phyloP scores from a whole-genome alignment of 495 filamentous ascomycete species.

The Bathelium albidoporum region DNA sequence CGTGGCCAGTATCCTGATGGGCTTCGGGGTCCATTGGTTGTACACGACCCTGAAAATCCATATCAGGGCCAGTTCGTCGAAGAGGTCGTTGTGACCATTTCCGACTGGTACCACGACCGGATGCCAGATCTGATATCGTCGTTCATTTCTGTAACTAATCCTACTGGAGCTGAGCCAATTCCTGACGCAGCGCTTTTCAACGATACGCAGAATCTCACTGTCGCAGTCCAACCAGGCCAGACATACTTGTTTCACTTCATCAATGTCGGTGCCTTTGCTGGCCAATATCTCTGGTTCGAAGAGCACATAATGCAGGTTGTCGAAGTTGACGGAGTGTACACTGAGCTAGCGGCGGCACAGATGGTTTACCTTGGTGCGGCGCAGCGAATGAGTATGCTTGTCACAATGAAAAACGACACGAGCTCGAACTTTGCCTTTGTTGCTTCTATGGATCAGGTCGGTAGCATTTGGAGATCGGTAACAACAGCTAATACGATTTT shows the following conservation, averaged over 20 bases:
- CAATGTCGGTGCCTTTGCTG: conserved; percentile 47
- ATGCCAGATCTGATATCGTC: conserved; percentile 33
- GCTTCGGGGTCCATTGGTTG: conserved; percentile 57
- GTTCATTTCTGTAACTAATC: conserved; percentile 42
- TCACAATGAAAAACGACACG: conserved; percentile 43
- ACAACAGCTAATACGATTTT: background rate
- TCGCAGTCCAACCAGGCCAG: conserved; percentile 57
- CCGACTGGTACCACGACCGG: conserved; percentile 53
- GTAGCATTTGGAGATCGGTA: background rate
- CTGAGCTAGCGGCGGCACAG: conserved; percentile 46
- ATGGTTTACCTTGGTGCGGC: conserved; percentile 55
- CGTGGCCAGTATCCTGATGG: conserved; percentile 67
- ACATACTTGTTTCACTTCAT: conserved; percentile 72
- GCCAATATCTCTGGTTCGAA: conserved; percentile 36
- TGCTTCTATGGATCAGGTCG: conserved; percentile 43
- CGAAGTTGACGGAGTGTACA: conserved; percentile 64
- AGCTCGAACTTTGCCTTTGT: conserved; percentile 65
- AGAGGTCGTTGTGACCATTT: conserved; percentile 50
- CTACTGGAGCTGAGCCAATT: conserved; percentile 45
- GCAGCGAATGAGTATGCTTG: conserved; percentile 60
- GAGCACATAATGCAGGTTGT: conserved; percentile 52
- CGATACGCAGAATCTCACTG: conserved; percentile 44
- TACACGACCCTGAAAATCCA: conserved; percentile 56
- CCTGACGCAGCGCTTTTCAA: conserved; percentile 47
- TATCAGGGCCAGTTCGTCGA: conserved; percentile 54